Evolutionary conservation across 805 yeast genomes (phyloP).

Genomic region (Ogataea allantospora): DNA sequence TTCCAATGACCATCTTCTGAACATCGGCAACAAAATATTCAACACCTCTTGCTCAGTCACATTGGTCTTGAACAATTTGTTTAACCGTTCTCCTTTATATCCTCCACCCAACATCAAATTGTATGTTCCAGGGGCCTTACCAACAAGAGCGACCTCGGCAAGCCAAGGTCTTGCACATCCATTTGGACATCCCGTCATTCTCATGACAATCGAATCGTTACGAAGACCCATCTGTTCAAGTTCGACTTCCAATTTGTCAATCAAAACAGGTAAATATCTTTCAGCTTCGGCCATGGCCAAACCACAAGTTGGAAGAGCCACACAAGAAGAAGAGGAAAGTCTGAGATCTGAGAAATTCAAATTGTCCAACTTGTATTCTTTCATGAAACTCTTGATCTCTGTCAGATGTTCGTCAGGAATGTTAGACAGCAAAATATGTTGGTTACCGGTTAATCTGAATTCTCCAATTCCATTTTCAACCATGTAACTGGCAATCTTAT

Average conservation of each 20-base stretch:
- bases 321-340: constrained; percentile 93
- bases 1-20: constrained; percentile 92
- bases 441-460: constrained; percentile 94
- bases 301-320: constrained; percentile 98
- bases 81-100: constrained; percentile 86
- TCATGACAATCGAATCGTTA: constrained; percentile 91
- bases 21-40: constrained; percentile 73
- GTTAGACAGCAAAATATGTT: constrained; percentile 78
- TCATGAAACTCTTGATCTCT: constrained; percentile 60
- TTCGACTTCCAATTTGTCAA: constrained; percentile 78
- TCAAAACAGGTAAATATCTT: constrained; percentile 80
- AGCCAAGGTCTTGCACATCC: constrained; percentile 99
- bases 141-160: constrained; percentile 93
- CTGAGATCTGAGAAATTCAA: constrained; percentile 79
- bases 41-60: constrained; percentile 88
- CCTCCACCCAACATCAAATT: constrained; percentile 96
- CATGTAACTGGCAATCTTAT: constrained; percentile 71
- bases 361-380: constrained; percentile 78
- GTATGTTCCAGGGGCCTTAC: constrained; percentile 92
- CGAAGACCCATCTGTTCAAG: constrained; percentile 90
- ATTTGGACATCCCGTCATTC: constrained; percentile 99
- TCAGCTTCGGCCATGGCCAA: constrained; percentile 98
- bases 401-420: constrained; percentile 68
- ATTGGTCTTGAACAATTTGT: constrained; percentile 84
- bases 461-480: constrained; percentile 64